Percentiles rank a stretch among this genome's conserved stretches.
phyloP scores from a whole-genome alignment of 2,329 filamentous ascomycete species.

The Phyllosticta citriasiana region DNA sequence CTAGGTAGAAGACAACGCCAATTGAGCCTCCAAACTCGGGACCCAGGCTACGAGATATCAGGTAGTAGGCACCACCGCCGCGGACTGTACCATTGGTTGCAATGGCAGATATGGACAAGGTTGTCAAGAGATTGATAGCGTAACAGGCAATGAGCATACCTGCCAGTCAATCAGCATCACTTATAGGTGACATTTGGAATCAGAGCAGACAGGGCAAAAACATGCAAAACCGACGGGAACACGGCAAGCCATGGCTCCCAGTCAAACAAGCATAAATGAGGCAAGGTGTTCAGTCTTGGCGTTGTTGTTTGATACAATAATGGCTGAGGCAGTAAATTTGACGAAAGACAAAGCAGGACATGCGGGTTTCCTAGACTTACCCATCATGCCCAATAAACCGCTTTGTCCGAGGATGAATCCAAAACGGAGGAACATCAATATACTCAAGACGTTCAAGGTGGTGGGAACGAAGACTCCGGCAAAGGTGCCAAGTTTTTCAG shows the following conservation, averaged over 20 bases:
- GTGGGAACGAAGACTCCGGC: constrained; percentile 66
- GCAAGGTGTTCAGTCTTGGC: neutral
- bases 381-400: constrained; percentile 69
- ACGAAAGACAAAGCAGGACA: neutral
- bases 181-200: neutral
- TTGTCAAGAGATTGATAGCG: constrained; percentile 71
- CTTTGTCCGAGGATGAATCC: constrained; percentile 74
- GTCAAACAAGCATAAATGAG: neutral
- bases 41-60: constrained; percentile 76
- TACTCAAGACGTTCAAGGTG: constrained; percentile 80
- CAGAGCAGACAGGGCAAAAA: neutral
- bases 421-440: constrained; percentile 86
- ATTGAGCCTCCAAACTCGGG: constrained; percentile 87
- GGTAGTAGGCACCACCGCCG: constrained; percentile 78
- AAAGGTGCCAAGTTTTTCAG: constrained; percentile 59
- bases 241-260: neutral
- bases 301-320: no score
- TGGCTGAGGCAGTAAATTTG: neutral
- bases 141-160: constrained; percentile 69
- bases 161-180: constrained; percentile 21
- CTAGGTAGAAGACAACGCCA: constrained; percentile 80
- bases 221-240: neutral
- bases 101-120: constrained; percentile 77
- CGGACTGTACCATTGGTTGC: constrained; percentile 84
- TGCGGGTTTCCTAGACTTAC: constrained; percentile 36